phyloP scores from a whole-genome alignment of 1,284 basidiomycete species.

The Schizophyllum commune region DNA sequence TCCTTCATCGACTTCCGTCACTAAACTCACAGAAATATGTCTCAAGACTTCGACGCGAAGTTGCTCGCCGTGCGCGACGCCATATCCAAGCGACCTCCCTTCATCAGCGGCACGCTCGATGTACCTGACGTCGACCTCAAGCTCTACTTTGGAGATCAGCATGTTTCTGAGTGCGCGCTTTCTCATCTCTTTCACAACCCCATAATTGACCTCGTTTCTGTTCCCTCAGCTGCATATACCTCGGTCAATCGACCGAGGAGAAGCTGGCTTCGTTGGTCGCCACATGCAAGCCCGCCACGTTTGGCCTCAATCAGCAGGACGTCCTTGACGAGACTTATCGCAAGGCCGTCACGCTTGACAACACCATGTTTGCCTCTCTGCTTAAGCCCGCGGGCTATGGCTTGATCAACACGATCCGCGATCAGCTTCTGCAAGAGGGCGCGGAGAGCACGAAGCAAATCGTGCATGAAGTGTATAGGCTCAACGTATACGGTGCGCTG shows the following conservation, averaged over 20 bases:
- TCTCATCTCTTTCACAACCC: too few relatives aligned
- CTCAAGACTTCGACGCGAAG: background rate
- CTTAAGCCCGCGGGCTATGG: conserved; percentile 6
- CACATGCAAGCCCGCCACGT: conserved; percentile 7
- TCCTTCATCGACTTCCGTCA: too few relatives aligned
- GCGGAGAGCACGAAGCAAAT: conserved; percentile 6
- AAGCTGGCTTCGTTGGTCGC: background rate
- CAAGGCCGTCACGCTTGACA: conserved; percentile 3
- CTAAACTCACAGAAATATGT: background rate
- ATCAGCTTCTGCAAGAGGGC: conserved; percentile 11
- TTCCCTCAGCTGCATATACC: background rate
- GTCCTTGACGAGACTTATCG: conserved; percentile 8
- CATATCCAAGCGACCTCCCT: background rate
- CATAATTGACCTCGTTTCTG: too few relatives aligned
- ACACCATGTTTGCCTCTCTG: background rate
- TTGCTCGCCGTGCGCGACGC: background rate
- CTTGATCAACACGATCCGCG: conserved; percentile 4
- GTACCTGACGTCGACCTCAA: background rate
- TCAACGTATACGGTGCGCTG: conserved; percentile 23
- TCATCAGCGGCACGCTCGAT: background rate
- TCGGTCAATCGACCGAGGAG: background rate
- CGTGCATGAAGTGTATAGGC: conserved; percentile 18
- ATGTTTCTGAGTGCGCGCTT: too few relatives aligned
- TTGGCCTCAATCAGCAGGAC: conserved; percentile 8
- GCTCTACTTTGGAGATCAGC: too few relatives aligned